Conservation (phyloP, 2,329 filamentous ascomycete species). For the Didymella segeticola region DNA sequence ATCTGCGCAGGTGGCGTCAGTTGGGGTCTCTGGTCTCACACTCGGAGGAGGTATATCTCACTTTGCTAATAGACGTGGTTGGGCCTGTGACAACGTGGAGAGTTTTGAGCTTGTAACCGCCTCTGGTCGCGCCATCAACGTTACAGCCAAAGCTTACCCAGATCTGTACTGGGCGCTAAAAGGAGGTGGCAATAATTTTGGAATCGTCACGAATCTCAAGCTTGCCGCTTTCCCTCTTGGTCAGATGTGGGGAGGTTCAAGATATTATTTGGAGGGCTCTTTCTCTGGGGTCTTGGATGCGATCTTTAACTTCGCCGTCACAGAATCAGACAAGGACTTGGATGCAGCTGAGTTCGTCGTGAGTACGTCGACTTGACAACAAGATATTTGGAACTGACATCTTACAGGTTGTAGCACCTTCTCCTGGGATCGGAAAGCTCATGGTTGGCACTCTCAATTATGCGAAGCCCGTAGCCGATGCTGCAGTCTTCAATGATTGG, state of each 20-base stretch:
- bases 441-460: constrained; percentile 30
- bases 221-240: constrained; percentile 24
- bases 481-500: constrained; percentile 32
- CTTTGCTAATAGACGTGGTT: constrained; percentile 31
- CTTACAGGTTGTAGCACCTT: constrained; percentile 31
- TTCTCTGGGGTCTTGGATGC: constrained; percentile 23
- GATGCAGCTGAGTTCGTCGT: constrained; percentile 31
- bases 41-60: constrained; percentile 36
- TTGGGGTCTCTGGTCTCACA: constrained; percentile 39
- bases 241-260: constrained; percentile 33
- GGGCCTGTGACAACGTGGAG: constrained; percentile 39
- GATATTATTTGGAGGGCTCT: constrained; percentile 19
- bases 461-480: constrained; percentile 31
- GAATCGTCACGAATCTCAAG: constrained; percentile 39
- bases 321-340: constrained; percentile 18
- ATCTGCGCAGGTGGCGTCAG: constrained; percentile 5
- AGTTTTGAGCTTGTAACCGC: constrained; percentile 27
- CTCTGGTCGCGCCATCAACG: constrained; percentile 18
- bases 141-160: constrained; percentile 30
- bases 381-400: too few relatives aligned
- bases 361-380: too few relatives aligned
- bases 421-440: constrained; percentile 23
- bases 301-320: constrained; percentile 19
- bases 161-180: constrained; percentile 50
- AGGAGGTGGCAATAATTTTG: constrained; percentile 44